Evolutionary conservation across 2,329 filamentous ascomycete species (phyloP), one percentile per base, ranked within the genome.

Genomic region (Fusarium sarcochroum): DNA sequence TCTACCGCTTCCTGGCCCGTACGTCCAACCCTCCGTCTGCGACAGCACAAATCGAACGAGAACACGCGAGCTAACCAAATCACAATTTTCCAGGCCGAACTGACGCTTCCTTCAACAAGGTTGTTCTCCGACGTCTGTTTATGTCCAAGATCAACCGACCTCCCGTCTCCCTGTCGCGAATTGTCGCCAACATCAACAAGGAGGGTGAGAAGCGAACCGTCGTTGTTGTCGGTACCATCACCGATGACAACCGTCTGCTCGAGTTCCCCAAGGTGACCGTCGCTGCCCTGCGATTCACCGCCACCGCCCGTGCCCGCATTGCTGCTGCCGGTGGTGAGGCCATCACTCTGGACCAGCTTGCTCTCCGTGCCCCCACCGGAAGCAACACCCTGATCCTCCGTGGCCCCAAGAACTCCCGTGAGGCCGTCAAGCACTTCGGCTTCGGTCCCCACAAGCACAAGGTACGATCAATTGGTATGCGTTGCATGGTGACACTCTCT

Each of bases 381-480:
- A 90, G 91, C 87, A 98, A 98, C 91, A 98, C 96, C 74, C 88
- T 99, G 77, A 91, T 98, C 79, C 91, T 99, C 82, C 93, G 96
- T 83, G 96, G 96, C 73, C 94, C 96, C 84, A 99, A 98, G 93
- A 98, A 98, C 86, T 84, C 93, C 77, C 91, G 96, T 82, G 96
- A 99, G 90, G 93, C 96, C 71, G 87, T 98, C 84, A 98, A 97
- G 92, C 97, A 99, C 88, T 99, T 99, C 82, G 96, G 97, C 82
- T 92, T 99, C 78, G 97, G 96, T 75, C 96, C 96, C 74, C 96
- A 99, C 90, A 94, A 90, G 84, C 87, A 97, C 91, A 99, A 98
- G 92, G 93, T 93, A 83, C 75, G 87, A 80, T 30, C 46, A 20
- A 15, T 11, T 6, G 5, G 5, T 25, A 7, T 2, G 23, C 5